phyloP scores from a whole-genome alignment of 2,329 filamentous ascomycete genomes.

The Aspergillus floridensis region DNA sequence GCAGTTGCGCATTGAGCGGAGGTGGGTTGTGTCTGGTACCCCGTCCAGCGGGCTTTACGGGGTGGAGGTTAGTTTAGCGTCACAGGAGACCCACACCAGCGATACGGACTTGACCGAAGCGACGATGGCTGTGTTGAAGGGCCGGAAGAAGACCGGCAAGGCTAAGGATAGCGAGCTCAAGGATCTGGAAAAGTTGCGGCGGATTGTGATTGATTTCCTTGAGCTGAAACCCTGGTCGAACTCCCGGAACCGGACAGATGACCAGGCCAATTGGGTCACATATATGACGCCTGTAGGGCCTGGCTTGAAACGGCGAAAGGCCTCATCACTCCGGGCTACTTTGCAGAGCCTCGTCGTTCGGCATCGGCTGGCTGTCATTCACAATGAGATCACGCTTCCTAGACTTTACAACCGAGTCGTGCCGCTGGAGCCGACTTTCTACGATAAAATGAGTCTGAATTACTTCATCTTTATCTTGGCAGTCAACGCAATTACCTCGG shows the following conservation, averaged over 20 bases:
- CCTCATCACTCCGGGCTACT: constrained; percentile 58
- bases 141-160: constrained; percentile 38
- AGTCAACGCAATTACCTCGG: constrained; percentile 84
- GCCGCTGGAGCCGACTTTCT: constrained; percentile 74
- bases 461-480: constrained; percentile 80
- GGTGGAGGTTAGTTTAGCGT: constrained; percentile 60
- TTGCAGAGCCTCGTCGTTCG: constrained; percentile 80
- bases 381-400: constrained; percentile 64
- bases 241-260: constrained; percentile 50
- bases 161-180: constrained; percentile 55
- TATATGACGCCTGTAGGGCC: constrained; percentile 65
- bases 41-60: constrained; percentile 82
- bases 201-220: constrained; percentile 68
- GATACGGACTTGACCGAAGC: constrained; percentile 36
- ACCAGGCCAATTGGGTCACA: constrained; percentile 67
- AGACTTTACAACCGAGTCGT: constrained; percentile 69
- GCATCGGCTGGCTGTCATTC: constrained; percentile 70
- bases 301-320: constrained; percentile 50
- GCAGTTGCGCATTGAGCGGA: constrained; percentile 61
- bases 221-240: constrained; percentile 78
- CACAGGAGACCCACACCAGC: constrained; percentile 36
- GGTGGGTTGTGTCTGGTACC: constrained; percentile 89
- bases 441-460: constrained; percentile 80
- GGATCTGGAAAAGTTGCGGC: constrained; percentile 65
- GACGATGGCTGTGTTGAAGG: constrained; percentile 31